Base-by-base conservation (phyloP, 345 rosid species). In the Eucalyptus cladocalyx region DNA sequence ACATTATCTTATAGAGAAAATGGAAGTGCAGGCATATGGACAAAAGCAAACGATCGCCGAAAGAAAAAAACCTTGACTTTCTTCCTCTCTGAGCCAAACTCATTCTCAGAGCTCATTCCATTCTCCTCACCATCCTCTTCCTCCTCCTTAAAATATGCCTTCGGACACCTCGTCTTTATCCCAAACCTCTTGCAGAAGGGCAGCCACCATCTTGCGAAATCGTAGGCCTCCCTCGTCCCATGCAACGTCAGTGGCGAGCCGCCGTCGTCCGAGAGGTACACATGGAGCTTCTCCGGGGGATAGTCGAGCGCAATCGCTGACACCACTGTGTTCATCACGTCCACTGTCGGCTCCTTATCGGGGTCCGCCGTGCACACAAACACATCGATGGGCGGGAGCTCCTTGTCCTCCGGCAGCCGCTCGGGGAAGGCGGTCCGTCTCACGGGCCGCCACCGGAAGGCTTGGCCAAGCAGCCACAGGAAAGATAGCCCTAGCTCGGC, bases 311-410 rank as follows among this genome's bases (percentile, higher is more conserved):
- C 94, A 92, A 95, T 91, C 9, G 93, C 94, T 5, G 95, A 95
- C 21, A 95, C 50, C 18, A 91, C 95, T 1, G 93, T 95, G 89
- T 92, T 93, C 93, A 92, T 90, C 45, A 94, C 95, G 45, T 88
- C 92, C 18, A 92, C 8, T 1, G 94, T 91, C 15, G 94, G 96
- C 91, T 95, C 95, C 92, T 91, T 95, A 43, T 86, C 80, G 13
- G 95, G 94, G 50, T 93, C 95, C 21, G 93, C 94, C 2, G 95
- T 92, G 94, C 94, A 95, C 30, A 95, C 88, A 81, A 94, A 92
- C 90, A 95, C 95, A 49, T 94, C 96, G 47, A 94, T 83, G 8
- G 89, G 91, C 6, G 95, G 96, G 12, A 94, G 91, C 32, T 92
- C 48, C 5, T 87, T 80, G 34, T 87, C 89, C 28, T 80, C 89